phyloP scores from a whole-genome alignment of 257 asterid species.

The Echites panduratus region DNA sequence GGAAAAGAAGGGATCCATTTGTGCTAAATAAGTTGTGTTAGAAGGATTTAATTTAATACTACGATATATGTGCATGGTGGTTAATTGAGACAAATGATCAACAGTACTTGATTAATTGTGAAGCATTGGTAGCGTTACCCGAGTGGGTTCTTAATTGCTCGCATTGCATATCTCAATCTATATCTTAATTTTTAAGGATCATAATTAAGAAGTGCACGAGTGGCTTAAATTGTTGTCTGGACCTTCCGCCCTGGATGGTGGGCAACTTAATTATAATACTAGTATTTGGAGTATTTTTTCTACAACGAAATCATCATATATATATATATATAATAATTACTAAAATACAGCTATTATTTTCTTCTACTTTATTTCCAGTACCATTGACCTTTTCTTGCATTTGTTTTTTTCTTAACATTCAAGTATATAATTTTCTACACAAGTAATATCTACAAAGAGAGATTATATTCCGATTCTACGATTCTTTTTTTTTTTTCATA shows the following conservation, averaged over 20 bases:
- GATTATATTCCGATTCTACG: not conserved
- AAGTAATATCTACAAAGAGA: not conserved
- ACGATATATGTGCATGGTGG: slow-evolving; percentile 5
- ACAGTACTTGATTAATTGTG: no score
- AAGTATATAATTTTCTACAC: not conserved
- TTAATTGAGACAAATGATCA: slow-evolving; percentile 6
- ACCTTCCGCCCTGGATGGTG: no score
- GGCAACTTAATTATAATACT: no score
- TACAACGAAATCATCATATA: no score
- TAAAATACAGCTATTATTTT: slow-evolving; percentile 6
- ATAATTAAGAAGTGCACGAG: slow-evolving; percentile 17
- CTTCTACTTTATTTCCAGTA: not conserved
- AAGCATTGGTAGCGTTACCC: no score
- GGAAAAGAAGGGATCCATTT: no score
- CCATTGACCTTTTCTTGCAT: not conserved
- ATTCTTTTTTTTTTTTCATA: not conserved
- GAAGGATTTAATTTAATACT: not conserved
- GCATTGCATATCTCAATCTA: no score
- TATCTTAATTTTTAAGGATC: no score
- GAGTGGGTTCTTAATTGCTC: no score
- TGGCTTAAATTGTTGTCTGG: slow-evolving; percentile 8
- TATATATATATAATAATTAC: slow-evolving; percentile 6
- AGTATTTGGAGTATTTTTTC: no score
- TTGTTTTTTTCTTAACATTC: not conserved
- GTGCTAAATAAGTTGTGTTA: not conserved